Percentiles rank a stretch among this genome's conserved stretches.
Conservation (phyloP, 2,329 filamentous ascomycete genomes). For the Daldinia sp. region DNA sequence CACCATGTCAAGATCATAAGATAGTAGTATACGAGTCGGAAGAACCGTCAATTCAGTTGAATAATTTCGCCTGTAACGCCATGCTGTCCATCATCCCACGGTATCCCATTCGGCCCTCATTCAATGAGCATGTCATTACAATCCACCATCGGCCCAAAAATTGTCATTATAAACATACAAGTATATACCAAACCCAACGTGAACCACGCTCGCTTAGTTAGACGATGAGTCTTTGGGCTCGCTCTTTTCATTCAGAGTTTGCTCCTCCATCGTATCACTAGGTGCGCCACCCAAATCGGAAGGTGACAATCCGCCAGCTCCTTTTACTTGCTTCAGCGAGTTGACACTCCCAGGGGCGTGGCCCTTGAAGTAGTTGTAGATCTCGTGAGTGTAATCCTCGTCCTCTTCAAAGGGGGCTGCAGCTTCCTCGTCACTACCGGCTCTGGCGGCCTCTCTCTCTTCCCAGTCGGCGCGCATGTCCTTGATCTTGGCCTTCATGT, state of each 20-base stretch:
- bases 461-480: conserved; percentile 78
- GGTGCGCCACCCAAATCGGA: conserved; percentile 16
- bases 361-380: conserved; percentile 61
- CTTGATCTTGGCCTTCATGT: conserved; percentile 84
- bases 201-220: not conserved
- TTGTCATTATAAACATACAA: conserved; percentile 1
- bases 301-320: conserved; percentile 5
- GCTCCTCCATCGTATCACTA: conserved; percentile 24
- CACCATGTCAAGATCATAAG: too few relatives aligned
- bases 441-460: conserved; percentile 55
- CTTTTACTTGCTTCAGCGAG: conserved; percentile 40
- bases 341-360: conserved; percentile 17
- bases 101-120: conserved; percentile 6
- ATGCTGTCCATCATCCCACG: conserved; percentile 18
- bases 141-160: conserved; percentile 7
- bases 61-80: conserved; percentile 26
- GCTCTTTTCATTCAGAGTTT: conserved; percentile 14
- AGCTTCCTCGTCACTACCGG: conserved; percentile 58
- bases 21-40: not conserved
- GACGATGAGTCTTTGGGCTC: conserved; percentile 2
- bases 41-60: not conserved
- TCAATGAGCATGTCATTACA: not conserved
- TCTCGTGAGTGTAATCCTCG: conserved; percentile 61
- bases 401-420: conserved; percentile 52
- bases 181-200: not conserved